Base-by-base conservation (phyloP, 345 rosid genomes). In the Balakata baccata region DNA sequence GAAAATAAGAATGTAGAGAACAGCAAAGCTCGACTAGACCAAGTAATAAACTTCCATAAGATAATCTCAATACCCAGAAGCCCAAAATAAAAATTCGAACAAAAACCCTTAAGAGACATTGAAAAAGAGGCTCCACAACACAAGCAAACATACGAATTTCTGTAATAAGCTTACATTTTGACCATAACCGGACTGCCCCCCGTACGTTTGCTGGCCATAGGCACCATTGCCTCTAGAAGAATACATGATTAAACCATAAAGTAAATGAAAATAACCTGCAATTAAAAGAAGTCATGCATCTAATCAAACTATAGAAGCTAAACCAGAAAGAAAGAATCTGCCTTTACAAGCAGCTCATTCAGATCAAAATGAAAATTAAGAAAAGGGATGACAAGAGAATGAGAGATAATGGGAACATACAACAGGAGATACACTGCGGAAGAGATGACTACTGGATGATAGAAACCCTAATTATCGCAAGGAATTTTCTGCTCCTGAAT, bases 111-210 rank as follows among this genome's bases (percentile, higher is more conserved):
- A 23, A 18, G 0, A 34, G 13, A 76, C 5, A 25, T 11, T 17
- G n/a, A 14, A 68, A 11, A 68, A 11, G 25, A 41, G 23, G 38
- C 0, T 23, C 3, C 14, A 23, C 56, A 1, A 34, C 41, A 68
- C 18, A 13, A 66, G 56, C 1, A 39, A 25, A 70, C 10, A 25
- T 11, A 12, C 56, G 38, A 58, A 50, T 59, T 49, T 49, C 34
- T 38, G 7, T 13, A 63, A 29, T 6, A 57, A 25, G 72, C 98
- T 90, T 79, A 92, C 98, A 78, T 87, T 90, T 74, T 90, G 97
- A 45, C 75, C 84, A 73, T 90, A 95, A n/a, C 89, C 92, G 45
- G 97, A 92, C 78, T 90, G 97, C 6, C 86, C 85, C 64, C 87
- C 84, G 62, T 90, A 93, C 1, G 88, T 50, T 58, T 86, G 91